These are phyloP conservation scores for Botrytis hyacinthi DNA, from an alignment of 2,329 filamentous ascomycete genomes.

Conservation along the genomic window DNA sequence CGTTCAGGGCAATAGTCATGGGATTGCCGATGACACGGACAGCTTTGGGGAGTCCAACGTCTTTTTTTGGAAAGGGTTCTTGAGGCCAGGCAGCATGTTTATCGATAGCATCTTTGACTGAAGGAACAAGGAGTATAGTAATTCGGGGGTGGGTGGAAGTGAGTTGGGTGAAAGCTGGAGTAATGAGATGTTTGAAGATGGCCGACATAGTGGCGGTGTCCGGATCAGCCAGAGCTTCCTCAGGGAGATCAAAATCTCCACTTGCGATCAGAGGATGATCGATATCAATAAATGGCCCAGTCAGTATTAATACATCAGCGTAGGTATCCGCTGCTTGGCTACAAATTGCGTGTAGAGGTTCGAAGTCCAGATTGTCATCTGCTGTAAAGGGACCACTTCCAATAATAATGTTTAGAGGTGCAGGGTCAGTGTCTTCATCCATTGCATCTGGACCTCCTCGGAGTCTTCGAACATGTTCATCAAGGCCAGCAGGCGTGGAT, in stretches of 20 bases:
- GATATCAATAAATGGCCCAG: conserved; percentile 85
- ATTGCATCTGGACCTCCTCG: conserved; percentile 62
- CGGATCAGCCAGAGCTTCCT: conserved; percentile 64
- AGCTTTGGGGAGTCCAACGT: conserved; percentile 74
- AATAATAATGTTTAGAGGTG: conserved; percentile 73
- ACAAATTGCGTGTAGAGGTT: conserved; percentile 80
- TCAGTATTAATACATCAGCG: conserved; percentile 76
- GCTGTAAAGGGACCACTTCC: conserved; percentile 88
- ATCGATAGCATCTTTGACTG: conserved; percentile 75
- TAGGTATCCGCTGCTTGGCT: conserved; percentile 69
- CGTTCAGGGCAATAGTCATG: conserved; percentile 85
- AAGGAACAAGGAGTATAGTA: conserved; percentile 80
- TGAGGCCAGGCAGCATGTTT: conserved; percentile 88
- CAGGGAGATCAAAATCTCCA: conserved; percentile 74
- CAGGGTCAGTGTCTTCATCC: conserved; percentile 55
- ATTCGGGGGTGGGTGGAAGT: conserved; percentile 69
- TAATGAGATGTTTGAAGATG: conserved; percentile 78
- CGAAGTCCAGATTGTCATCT: conserved; percentile 88
- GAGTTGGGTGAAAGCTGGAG: conserved; percentile 69
- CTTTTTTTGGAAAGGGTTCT: conserved; percentile 65
- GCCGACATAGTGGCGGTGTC: conserved; percentile 79
- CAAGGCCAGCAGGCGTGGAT: conserved; percentile 63
- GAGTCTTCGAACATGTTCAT: conserved; percentile 67
- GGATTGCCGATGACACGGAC: conserved; percentile 83
- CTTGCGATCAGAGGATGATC: conserved; percentile 85